Percentiles rank a stretch among this genome's conserved stretches.
Conservation (phyloP, 1,284 basidiomycete species). For the Sanghuangporus baumii region DNA sequence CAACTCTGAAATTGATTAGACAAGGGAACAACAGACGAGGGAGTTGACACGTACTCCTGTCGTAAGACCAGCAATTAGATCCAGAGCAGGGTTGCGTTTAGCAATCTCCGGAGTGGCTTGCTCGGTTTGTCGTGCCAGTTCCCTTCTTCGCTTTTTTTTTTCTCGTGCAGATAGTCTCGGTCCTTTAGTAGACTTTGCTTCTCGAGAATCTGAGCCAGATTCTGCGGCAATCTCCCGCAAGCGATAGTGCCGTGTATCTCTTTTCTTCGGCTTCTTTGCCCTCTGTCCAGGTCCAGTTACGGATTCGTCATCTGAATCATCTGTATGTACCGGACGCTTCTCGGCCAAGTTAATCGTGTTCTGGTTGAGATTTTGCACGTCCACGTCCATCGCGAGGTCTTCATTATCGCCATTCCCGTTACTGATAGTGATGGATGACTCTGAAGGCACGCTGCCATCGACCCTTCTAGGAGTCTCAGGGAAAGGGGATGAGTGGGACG, state of each 20-base stretch:
- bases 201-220: not conserved
- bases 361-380: not conserved
- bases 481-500: not conserved
- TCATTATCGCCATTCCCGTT: not conserved
- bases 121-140: not conserved
- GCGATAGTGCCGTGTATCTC: slow-evolving; percentile 9
- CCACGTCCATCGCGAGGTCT: not conserved
- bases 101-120: slow-evolving; percentile 4
- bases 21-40: not conserved
- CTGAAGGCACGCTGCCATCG: not conserved
- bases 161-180: not conserved
- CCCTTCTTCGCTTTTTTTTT: not conserved
- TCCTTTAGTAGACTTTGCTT: not conserved
- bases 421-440: slow-evolving; percentile 3
- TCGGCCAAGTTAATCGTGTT: not conserved
- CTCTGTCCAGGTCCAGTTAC: not conserved
- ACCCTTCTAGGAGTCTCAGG: slow-evolving; percentile 7
- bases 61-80: slow-evolving; percentile 7
- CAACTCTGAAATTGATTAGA: not conserved
- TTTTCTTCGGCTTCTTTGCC: slow-evolving; percentile 6
- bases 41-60: not conserved
- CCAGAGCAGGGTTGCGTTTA: slow-evolving; percentile 11
- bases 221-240: not conserved
- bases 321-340: not conserved
- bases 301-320: not conserved